Conservation (phyloP, 768 basidiomycete genomes). For the Hypsizygus marmoreus region DNA sequence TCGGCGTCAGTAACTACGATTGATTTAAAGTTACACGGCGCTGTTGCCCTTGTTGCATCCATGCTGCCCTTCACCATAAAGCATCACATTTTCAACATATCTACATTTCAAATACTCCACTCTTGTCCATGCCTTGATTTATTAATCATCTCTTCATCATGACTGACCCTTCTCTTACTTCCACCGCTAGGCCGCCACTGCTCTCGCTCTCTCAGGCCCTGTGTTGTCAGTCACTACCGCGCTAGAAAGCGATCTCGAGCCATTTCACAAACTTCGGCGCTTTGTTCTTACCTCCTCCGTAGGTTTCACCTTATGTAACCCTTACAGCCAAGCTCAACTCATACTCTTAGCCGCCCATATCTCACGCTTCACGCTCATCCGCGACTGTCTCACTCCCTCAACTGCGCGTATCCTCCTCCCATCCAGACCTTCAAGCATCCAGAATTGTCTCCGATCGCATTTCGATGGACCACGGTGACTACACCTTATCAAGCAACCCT, state of each 20-base stretch:
- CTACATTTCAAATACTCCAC: no score
- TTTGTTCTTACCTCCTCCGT: conserved; percentile 29
- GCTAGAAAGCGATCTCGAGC: conserved; percentile 64
- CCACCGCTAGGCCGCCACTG: conserved; percentile 56
- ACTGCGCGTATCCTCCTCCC: conserved; percentile 28
- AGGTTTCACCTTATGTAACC: conserved; percentile 15
- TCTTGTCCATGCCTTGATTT: conserved; percentile 11
- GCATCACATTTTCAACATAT: no score
- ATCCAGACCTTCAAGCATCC: conserved; percentile 26
- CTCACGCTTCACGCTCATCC: conserved; percentile 18
- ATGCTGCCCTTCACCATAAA: conserved; percentile 17
- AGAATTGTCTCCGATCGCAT: conserved; percentile 18
- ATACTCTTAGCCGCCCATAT: conserved; percentile 18
- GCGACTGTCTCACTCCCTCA: conserved; percentile 18
- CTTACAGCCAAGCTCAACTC: conserved; percentile 13
- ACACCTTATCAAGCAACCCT: conserved; percentile 67
- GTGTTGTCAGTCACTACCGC: conserved; percentile 54
- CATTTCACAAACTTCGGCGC: conserved; percentile 55
- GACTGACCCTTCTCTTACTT: conserved; percentile 18
- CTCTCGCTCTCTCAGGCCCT: conserved; percentile 52
- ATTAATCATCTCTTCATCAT: conserved; percentile 6
- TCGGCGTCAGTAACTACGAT: conserved; percentile 20
- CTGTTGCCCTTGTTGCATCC: no score
- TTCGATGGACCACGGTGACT: conserved; percentile 34
- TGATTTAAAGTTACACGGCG: no score